Evolutionary conservation across 768 basidiomycete species (phyloP).

Genomic region (Macrolepiota dolichaula): DNA sequence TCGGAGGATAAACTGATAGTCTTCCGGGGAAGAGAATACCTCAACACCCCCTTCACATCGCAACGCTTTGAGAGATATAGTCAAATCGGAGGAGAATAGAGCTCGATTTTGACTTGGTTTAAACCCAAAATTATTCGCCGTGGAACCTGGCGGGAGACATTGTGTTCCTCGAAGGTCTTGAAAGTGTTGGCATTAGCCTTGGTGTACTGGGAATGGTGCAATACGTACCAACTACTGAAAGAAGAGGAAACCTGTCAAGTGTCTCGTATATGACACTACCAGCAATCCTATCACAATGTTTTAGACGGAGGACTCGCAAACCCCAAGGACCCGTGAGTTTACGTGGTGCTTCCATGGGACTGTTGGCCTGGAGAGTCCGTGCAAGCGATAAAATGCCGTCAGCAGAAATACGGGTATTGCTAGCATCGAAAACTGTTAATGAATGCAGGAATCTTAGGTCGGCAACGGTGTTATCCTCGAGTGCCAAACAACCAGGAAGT

Average conservation of each 20-base stretch:
- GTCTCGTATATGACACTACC: conserved; percentile 37
- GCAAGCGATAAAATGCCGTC: conserved; percentile 53
- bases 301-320: conserved; percentile 55
- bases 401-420: conserved; percentile 45
- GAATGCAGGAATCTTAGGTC: conserved; percentile 48
- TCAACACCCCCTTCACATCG: not conserved
- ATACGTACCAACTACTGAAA: conserved; percentile 57
- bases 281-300: conserved; percentile 49
- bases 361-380: conserved; percentile 39
- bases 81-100: conserved; percentile 8
- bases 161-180: conserved; percentile 15
- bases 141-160: not conserved
- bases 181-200: not conserved
- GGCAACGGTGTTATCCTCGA: conserved; percentile 56
- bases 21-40: conserved; percentile 5
- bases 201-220: not conserved
- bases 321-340: conserved; percentile 48
- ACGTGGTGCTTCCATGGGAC: conserved; percentile 13
- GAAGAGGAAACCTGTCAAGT: conserved; percentile 50
- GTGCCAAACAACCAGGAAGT: conserved; percentile 48
- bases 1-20: conserved; percentile 11
- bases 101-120: not conserved
- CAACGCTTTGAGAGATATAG: not conserved
- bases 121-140: not conserved
- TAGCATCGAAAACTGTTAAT: conserved; percentile 64